Base-by-base conservation (phyloP, 257 asterid species). In the Salvia rosmarinus region DNA sequence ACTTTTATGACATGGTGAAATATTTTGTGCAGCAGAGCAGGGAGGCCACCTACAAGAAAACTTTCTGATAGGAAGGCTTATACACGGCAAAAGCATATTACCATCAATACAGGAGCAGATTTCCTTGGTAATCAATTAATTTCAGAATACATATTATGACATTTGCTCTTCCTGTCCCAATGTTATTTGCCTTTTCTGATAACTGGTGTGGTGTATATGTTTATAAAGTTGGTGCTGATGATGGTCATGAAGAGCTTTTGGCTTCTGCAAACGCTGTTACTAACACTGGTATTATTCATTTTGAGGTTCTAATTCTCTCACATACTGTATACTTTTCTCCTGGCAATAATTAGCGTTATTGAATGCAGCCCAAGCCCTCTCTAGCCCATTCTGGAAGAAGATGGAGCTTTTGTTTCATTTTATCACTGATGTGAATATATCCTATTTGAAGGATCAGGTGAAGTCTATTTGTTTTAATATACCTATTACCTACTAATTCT, bases 221-320 rank as follows among this genome's bases (percentile, higher is more conserved):
- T 17, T n/a, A 67, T 54, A 43, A 80, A 85, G 93, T 85, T 85
- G 89, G 95, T 69, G 86, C 90, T 55, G 95, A 85, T 83, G 90
- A 86, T 85, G 98, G 97, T 71, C 94, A 83, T 73, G 98, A 92
- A 68, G 97, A 87, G 85, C 97, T 92, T 69, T 82, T 88, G 83
- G 91, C 96, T 81, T 94, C 98, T 55, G 87, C 95, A 78, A 90
- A 88, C 81, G 88, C 95, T 70, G 95, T 86, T 79, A 79, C 86
- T 37, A 82, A 87, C 77, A 77, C 88, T 49, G 95, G 98, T 92
- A 89, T 60, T 81, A 9, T 59, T 55, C 20, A 64, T 68, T 66
- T 76, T 66, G 60, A 49, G 32, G n/a, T 78, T 74, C 49, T 10
- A 59, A 39, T 51, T 54, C 68, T 70, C 69, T 69, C 69, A 72